These are phyloP conservation scores for Boletus tomentosulus DNA, from an alignment of 768 basidiomycete genomes.

Conservation along the genomic window DNA sequence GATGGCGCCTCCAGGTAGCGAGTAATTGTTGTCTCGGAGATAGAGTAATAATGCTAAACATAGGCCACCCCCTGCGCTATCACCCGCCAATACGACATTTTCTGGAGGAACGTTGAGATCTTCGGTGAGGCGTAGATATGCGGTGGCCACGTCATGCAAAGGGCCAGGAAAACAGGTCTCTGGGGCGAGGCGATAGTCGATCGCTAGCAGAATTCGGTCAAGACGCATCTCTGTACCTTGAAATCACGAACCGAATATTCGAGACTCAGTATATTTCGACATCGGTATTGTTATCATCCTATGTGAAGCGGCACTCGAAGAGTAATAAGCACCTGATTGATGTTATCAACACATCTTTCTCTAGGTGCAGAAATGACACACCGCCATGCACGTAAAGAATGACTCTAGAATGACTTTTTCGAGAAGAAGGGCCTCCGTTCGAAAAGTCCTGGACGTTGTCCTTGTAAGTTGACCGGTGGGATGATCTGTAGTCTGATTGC, in stretches of 20 bases:
- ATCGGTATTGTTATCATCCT: conserved; percentile 87
- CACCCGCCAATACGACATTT: conserved; percentile 85
- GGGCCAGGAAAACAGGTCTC: conserved; percentile 94
- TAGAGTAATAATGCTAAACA: conserved; percentile 87
- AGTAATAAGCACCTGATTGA: conserved; percentile 79
- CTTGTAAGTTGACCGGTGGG: conserved; percentile 26
- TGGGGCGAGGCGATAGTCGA: conserved; percentile 95
- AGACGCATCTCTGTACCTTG: background rate
- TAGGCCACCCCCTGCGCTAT: conserved; percentile 92
- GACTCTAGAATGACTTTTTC: conserved; percentile 64
- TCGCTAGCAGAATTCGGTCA: conserved; percentile 41
- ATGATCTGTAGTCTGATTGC: conserved; percentile 73
- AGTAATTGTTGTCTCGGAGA: conserved; percentile 85
- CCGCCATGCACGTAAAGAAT: conserved; percentile 95
- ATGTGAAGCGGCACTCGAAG: conserved; percentile 88
- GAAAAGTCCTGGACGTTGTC: conserved; percentile 13
- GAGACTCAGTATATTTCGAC: conserved; percentile 81
- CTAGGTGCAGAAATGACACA: conserved; percentile 31
- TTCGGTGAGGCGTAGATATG: conserved; percentile 81
- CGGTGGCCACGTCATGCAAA: conserved; percentile 77
- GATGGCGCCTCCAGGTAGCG: conserved; percentile 80
- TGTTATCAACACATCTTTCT: conserved; percentile 2
- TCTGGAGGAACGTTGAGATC: conserved; percentile 88
- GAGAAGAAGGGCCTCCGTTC: conserved; percentile 13
- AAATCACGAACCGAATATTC: conserved; percentile 70